Conservation (phyloP, 495 filamentous ascomycete genomes). For the Penicillium antarcticum region DNA sequence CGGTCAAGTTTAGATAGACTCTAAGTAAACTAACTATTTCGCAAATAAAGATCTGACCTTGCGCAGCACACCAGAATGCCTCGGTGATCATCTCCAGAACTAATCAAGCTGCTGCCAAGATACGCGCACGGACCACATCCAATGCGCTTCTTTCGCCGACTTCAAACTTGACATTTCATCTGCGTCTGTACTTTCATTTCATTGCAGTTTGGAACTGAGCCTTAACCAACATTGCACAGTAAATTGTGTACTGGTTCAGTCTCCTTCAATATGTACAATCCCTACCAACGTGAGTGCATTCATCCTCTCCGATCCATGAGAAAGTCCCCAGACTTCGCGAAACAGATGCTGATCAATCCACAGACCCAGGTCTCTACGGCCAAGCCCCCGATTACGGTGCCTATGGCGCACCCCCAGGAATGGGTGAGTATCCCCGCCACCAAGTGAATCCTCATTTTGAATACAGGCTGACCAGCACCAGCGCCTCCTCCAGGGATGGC, state of each 20-base stretch:
- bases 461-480: slow-evolving; percentile 18
- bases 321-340: background rate
- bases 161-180: no score
- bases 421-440: slow-evolving; percentile 59
- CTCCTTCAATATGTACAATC: slow-evolving; percentile 65
- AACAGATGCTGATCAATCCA: slow-evolving; percentile 10
- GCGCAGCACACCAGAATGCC: no score
- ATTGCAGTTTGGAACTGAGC: slow-evolving; percentile 1
- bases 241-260: background rate
- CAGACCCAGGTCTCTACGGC: slow-evolving; percentile 59
- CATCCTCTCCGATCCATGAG: background rate
- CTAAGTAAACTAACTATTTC: no score
- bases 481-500: slow-evolving; percentile 42
- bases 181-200: no score
- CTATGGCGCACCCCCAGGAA: slow-evolving; percentile 78
- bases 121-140: slow-evolving; percentile 13
- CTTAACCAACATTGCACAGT: background rate
- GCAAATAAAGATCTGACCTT: no score
- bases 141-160: background rate
- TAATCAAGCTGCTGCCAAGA: slow-evolving; percentile 10
- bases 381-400: slow-evolving; percentile 67
- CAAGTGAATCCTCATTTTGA: slow-evolving; percentile 2
- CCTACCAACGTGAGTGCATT: slow-evolving; percentile 65
- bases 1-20: no score
- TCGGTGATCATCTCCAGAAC: background rate